phyloP scores from a whole-genome alignment of 306 rosid genomes.

The Acacia confusa region DNA sequence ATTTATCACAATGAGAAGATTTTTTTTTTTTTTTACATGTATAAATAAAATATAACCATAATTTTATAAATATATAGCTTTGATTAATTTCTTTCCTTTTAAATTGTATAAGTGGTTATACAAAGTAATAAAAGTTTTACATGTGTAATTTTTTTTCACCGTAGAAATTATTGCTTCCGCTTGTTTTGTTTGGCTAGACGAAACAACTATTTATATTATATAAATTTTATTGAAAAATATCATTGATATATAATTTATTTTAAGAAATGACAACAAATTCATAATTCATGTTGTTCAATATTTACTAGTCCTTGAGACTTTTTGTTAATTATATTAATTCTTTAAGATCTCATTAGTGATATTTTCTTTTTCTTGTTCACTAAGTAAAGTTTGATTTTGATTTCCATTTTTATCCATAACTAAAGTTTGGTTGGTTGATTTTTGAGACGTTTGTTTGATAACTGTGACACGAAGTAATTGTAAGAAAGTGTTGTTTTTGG shows the following conservation, averaged over 20 bases:
- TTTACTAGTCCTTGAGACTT: too few relatives aligned
- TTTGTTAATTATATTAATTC: too few relatives aligned
- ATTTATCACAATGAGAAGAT: too few relatives aligned
- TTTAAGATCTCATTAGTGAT: too few relatives aligned
- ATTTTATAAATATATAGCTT: not conserved
- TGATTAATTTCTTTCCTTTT: not conserved
- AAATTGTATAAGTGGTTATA: not conserved
- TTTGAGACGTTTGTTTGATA: not conserved
- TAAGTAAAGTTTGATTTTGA: not conserved
- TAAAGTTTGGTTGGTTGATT: not conserved
- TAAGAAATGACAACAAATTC: too few relatives aligned
- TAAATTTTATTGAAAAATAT: not conserved
- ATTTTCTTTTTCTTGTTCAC: not conserved
- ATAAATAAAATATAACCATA: too few relatives aligned
- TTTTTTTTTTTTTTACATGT: too few relatives aligned
- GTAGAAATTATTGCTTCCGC: not conserved
- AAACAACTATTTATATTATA: too few relatives aligned
- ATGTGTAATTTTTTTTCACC: not conserved
- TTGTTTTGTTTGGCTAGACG: not conserved
- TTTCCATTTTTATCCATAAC: not conserved
- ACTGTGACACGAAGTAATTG: not conserved
- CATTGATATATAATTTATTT: not conserved
- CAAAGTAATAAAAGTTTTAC: not conserved
- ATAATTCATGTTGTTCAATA: too few relatives aligned
- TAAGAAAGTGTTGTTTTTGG: not conserved